Evolutionary conservation across 2,329 filamentous ascomycete species (phyloP).

Genomic region (Paramyrothecium roridum): DNA sequence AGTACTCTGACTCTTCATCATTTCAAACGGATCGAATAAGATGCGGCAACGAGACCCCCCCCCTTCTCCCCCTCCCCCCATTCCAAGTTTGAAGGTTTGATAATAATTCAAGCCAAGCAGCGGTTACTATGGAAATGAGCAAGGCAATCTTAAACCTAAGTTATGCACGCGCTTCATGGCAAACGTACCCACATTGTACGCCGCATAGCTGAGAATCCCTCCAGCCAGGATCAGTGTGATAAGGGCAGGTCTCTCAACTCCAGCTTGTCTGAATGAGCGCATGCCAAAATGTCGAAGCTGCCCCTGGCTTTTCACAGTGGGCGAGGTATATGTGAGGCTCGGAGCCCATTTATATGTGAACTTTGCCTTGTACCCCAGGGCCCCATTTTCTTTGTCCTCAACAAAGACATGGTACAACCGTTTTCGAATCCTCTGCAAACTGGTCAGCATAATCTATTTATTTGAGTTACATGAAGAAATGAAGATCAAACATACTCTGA

Average conservation of each 20-base stretch:
- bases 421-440: not conserved
- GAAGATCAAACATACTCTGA: not conserved
- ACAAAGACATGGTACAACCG: not conserved
- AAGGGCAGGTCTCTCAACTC: not conserved
- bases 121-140: no score
- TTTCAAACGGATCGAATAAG: no score
- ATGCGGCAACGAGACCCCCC: no score
- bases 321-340: not conserved
- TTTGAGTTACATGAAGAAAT: no score
- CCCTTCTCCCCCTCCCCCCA: no score
- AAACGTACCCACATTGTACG: no score
- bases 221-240: not conserved
- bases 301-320: not conserved
- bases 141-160: no score
- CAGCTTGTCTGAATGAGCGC: not conserved
- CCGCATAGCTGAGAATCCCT: no score
- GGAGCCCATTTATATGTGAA: not conserved
- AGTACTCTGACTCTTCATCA: no score
- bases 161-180: no score
- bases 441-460: not conserved
- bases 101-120: no score
- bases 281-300: not conserved
- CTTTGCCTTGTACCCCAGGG: not conserved
- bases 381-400: not conserved
- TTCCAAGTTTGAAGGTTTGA: no score